Base-by-base conservation (phyloP, 345 rosid genomes). In the Gossypium turneri region DNA sequence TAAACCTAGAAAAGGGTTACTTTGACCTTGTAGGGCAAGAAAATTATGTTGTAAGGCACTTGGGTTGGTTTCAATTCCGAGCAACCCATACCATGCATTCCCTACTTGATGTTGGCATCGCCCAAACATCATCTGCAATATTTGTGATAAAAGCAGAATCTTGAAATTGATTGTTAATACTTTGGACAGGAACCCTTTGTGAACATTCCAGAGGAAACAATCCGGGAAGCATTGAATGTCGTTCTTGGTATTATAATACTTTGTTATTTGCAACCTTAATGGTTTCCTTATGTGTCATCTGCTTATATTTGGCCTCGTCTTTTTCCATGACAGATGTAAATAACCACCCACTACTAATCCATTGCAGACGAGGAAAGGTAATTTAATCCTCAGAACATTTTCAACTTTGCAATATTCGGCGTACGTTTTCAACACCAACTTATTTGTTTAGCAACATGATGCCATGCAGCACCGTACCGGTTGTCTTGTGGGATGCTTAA, bases 291-390 rank as follows among this genome's bases (percentile, higher is more conserved):
- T 0, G 38, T 34, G 38, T 34, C 38, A 34, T 34, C 38, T 34
- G 38, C 38, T 34, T 34, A 34, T 34, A 34, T 34, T 34, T 34
- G 38, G 6, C 38, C 38, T 34, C 6, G 38, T 0, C 38, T 34
- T 34, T 4, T 34, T 34, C 38, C 38, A 34, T 34, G 38, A 34
- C 38, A 34, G 38, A 34, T 34, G 38, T 34, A 34, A 84, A 78
- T 76, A 89, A 86, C 75, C 92, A 84, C 73, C 90, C 92, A 12
- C 58, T 86, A 17, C 66, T 86, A 29, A 85, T 89, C 72, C 92
- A 89, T 55, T 86, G 92, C 83, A 86, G 85, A 41, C 82, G 92
- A n/a, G 89, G 90, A 17, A 89, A 89, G 90, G 90, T 86, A 81
- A 27, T 34, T 70, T 55, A 3, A 20, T 7, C 48, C 44, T 3